Conservation (phyloP, 2,329 filamentous ascomycete genomes). For the Blastomyces silverae region DNA sequence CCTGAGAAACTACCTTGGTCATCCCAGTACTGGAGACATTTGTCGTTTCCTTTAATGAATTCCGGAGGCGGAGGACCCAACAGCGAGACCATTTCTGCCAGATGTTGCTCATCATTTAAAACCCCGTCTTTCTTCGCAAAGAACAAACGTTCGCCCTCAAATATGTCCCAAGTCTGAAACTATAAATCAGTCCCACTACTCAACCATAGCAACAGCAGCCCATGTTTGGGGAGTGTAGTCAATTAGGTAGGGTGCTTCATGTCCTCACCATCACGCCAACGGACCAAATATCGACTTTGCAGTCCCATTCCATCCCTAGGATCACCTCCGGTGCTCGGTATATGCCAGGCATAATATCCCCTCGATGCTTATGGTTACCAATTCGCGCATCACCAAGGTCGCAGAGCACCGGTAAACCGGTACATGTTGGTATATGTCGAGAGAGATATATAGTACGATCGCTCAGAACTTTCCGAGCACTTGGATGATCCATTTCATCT, state of each 20-base stretch:
- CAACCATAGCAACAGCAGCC: conserved; percentile 8
- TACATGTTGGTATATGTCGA: conserved; percentile 9
- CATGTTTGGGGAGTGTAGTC: not conserved
- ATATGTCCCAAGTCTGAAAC: conserved; percentile 22
- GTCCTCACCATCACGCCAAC: conserved; percentile 22
- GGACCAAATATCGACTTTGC: conserved; percentile 26
- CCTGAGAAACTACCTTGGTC: conserved; percentile 1
- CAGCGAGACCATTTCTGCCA: conserved; percentile 20
- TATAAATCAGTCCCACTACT: conserved; percentile 4
- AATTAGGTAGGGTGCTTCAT: conserved; percentile 12
- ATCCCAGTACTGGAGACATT: conserved; percentile 11
- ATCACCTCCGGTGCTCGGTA: conserved; percentile 25
- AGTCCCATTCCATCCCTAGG: conserved; percentile 21
- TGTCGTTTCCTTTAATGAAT: conserved; percentile 13
- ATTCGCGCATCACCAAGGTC: conserved; percentile 21
- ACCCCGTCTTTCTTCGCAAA: conserved; percentile 13
- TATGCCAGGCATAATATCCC: conserved; percentile 22
- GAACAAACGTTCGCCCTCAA: conserved; percentile 21
- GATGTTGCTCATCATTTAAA: conserved; percentile 17
- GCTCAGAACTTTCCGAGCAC: conserved; percentile 16
- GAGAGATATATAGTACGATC: conserved; percentile 19
- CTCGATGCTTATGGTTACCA: conserved; percentile 13
- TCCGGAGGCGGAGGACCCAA: conserved; percentile 17
- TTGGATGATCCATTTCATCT: conserved; percentile 17
- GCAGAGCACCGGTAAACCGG: conserved; percentile 18